A percentile compares a stretch with the other conserved stretches of the same genome.
These are phyloP conservation scores for Biscutella laevigata DNA, from an alignment of 441 rosid species.

Conservation along the genomic window DNA sequence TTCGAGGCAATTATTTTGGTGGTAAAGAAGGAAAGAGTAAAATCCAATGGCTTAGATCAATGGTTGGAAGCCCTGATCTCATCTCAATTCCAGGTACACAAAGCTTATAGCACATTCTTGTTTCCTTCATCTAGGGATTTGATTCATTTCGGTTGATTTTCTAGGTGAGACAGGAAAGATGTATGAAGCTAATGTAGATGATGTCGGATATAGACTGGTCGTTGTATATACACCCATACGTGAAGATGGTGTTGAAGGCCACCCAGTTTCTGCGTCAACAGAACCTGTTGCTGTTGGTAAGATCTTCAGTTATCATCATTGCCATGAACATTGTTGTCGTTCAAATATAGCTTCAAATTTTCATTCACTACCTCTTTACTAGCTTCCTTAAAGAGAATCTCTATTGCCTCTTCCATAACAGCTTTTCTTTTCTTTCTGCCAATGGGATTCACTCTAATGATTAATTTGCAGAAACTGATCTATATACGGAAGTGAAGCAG, in stretches of 20 bases:
- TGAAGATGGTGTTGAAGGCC: constrained; percentile 95
- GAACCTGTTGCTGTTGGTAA: constrained; percentile 92
- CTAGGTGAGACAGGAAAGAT: constrained; percentile 89
- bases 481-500: constrained; percentile 81
- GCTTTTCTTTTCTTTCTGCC: not conserved
- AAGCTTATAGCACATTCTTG: too few species aligned
- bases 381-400: not conserved
- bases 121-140: not conserved
- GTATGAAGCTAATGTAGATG: constrained; percentile 98
- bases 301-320: constrained; percentile 10
- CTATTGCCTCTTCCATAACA: not conserved
- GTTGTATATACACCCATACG: constrained; percentile 86
- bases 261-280: constrained; percentile 90
- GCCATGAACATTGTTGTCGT: not conserved
- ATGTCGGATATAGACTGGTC: constrained; percentile 91
- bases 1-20: constrained; percentile 79
- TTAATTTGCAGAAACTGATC: constrained; percentile 81
- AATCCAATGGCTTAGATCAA: constrained; percentile 94
- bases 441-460: constrained; percentile 7
- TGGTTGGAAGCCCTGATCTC: constrained; percentile 97
- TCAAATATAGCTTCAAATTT: too few species aligned
- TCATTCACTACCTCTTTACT: not conserved
- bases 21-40: constrained; percentile 96
- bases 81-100: constrained; percentile 79
- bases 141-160: constrained; percentile 21